Conservation (phyloP, 2,329 filamentous ascomycete genomes). For the Aspergillus floridensis region DNA sequence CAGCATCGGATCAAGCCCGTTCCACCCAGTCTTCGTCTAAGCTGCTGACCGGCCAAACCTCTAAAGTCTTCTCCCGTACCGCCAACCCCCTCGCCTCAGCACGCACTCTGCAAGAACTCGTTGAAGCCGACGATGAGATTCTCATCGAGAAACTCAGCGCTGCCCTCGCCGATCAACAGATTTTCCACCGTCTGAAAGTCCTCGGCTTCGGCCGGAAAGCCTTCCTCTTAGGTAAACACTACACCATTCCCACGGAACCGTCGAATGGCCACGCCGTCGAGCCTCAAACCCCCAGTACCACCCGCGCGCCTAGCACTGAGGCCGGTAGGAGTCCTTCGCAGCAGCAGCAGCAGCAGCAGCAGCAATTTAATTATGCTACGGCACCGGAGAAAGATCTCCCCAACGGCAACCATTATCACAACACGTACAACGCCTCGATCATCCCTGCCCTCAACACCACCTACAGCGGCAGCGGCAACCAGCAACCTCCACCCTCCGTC, state of each 20-base stretch:
- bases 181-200: conserved; percentile 34
- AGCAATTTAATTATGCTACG: background rate
- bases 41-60: background rate
- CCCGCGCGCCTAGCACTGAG: conserved; percentile 11
- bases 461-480: background rate
- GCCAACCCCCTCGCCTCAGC: conserved; percentile 16
- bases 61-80: background rate
- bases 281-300: conserved; percentile 16
- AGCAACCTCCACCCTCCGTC: conserved; percentile 6
- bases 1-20: conserved; percentile 7
- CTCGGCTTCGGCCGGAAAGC: conserved; percentile 41
- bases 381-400: background rate
- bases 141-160: conserved; percentile 32
- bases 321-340: conserved; percentile 8
- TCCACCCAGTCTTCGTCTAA: background rate
- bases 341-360: background rate
- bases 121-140: conserved; percentile 37
- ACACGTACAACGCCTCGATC: conserved; percentile 1
- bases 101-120: conserved; percentile 32
- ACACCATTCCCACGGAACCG: conserved; percentile 27
- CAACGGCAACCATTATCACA: background rate
- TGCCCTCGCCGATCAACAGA: conserved; percentile 32
- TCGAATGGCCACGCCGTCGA: conserved; percentile 10
- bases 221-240: conserved; percentile 38
- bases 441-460: background rate